Evolutionary conservation across 2,329 filamentous ascomycete species (phyloP), one percentile per base, ranked within the genome.

Genomic region (Fusarium miscanthi): DNA sequence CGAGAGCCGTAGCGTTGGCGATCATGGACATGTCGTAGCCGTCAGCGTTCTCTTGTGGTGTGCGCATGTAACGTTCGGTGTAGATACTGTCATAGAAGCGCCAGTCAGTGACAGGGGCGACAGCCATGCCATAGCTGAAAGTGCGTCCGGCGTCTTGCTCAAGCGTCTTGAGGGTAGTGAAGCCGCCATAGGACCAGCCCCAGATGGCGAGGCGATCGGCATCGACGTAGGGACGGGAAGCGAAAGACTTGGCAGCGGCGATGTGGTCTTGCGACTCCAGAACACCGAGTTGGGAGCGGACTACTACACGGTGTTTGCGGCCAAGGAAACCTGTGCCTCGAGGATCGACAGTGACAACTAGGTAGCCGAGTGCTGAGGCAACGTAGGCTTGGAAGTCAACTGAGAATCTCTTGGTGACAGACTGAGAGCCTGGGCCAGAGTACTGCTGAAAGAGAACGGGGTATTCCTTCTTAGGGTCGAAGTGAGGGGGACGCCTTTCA

Each of bases 51-150:
- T 93, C 87, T 79, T 97, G 91, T 4, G 96, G 96, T 2, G 92
- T 97, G 79, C 95, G 92, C 97, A 99, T 99, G 83, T 98, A 99
- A 40, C 96, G 91, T 83, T 98, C 95, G 0, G 95, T 97, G 84
- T 98, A 98, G 77, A 98, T 91, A 66, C 91, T 93, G 83, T 98
- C 93, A 83, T 99, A 99, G 83, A 93, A 97, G 63, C 93, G 89
- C 96, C 96, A 99, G 82, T 99, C 95, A 0, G 95, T 98, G n/a
- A 99, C 96, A 23, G 96, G 96, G 3, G 96, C 96, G 57, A 99
- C 97, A 11, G 97, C 94, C 93, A 99, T 97, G 75, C 96, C 97
- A 81, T 99, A 99, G 72, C 91, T 91, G 85, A 98, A 99, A 0
- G 95, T 98, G 78, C 90, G 81, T 9, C 97, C 96, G 13, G 90